Conservation (phyloP, 495 filamentous ascomycete species). For the Evansstolkia leycettana region DNA sequence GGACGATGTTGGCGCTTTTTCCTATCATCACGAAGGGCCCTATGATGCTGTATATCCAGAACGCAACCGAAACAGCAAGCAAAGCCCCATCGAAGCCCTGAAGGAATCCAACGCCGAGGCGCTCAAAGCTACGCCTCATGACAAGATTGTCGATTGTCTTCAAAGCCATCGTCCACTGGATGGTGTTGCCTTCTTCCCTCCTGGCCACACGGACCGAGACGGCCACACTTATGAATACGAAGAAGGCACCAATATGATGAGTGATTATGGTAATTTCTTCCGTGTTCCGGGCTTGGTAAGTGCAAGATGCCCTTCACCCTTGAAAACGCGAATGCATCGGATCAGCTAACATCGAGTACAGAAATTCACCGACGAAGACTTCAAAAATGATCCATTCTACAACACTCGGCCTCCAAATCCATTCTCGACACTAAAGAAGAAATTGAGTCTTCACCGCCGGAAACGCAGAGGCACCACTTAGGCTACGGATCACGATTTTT, state of each 20-base stretch:
- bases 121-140: conserved; percentile 67
- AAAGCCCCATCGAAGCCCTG: conserved; percentile 68
- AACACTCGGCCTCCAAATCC: conserved; percentile 21
- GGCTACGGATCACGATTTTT: not conserved
- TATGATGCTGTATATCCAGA: conserved; percentile 74
- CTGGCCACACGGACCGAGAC: conserved; percentile 50
- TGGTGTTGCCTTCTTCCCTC: conserved; percentile 65
- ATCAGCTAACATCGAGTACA: conserved; percentile 5
- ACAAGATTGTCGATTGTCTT: conserved; percentile 66
- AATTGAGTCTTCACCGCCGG: conserved; percentile 20
- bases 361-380: conserved; percentile 37
- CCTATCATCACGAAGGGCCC: conserved; percentile 86
- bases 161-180: conserved; percentile 71
- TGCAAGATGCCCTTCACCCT: not conserved
- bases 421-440: conserved; percentile 20
- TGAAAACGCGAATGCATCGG: not conserved
- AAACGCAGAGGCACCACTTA: not conserved
- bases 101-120: conserved; percentile 62
- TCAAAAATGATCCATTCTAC: conserved; percentile 36
- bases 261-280: conserved; percentile 40
- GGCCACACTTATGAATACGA: conserved; percentile 67
- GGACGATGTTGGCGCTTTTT: conserved; percentile 44
- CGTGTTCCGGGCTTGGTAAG: conserved; percentile 24
- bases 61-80: conserved; percentile 49
- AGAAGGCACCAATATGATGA: conserved; percentile 77